Base-by-base conservation (phyloP, 306 rosid species). In the Ziziphus jujuba region DNA sequence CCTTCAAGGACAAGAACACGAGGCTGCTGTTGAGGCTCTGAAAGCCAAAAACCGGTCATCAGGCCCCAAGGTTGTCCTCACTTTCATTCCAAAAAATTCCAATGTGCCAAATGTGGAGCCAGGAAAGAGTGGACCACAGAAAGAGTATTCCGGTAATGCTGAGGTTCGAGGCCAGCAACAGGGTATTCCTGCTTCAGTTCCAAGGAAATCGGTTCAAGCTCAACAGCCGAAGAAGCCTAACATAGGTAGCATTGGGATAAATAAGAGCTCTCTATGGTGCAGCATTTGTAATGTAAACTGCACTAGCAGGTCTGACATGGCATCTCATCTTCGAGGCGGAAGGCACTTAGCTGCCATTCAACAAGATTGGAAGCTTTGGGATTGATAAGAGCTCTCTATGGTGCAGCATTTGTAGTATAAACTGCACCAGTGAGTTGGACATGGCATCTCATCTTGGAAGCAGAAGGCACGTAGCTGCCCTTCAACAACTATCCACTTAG, bases 311-410 rank as follows among this genome's bases (percentile, higher is more conserved):
- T 22, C 0, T 7, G 31, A 43, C 52, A 2, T 71, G 68, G 14
- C 2, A 15, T 65, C 78, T 49, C 88, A 87, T 65, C 40, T 68
- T 0, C 63, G 12, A 0, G 86, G 90, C 31, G 69, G 7, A 72
- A 87, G 22, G 72, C 93, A 87, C 58, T 38, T 75, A 45, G 6
- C 33, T 28, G n/a, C n/a, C n/a, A n/a, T n/a, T n/a, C n/a, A n/a
- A n/a, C n/a, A n/a, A n/a, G n/a, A n/a, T n/a, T n/a, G n/a, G n/a
- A n/a, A n/a, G n/a, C n/a, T n/a, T n/a, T n/a, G n/a, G n/a, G n/a
- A n/a, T n/a, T n/a, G n/a, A n/a, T n/a, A n/a, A n/a, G n/a, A n/a
- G n/a, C n/a, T n/a, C n/a, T n/a, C n/a, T n/a, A n/a, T n/a, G n/a
- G n/a, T n/a, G n/a, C n/a, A n/a, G n/a, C n/a, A n/a, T n/a, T n/a